Percentiles rank a stretch among this genome's conserved stretches.
These are phyloP conservation scores for Boletellus ananas DNA, from an alignment of 768 basidiomycete genomes.

Conservation along the genomic window DNA sequence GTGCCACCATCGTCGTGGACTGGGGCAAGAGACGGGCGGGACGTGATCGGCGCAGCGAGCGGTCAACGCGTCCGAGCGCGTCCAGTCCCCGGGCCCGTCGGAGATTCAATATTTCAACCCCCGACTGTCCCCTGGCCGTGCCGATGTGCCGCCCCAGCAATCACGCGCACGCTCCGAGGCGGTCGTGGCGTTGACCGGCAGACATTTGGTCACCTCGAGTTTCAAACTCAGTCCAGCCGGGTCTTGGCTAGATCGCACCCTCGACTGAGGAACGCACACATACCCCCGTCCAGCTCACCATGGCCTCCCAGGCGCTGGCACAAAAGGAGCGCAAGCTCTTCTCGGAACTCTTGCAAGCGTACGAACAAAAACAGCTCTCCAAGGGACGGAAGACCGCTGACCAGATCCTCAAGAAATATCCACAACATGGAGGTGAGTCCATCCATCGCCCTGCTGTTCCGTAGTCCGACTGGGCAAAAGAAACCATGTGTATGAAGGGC, in stretches of 20 bases:
- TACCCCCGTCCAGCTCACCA: background rate
- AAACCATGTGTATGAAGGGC: conserved; percentile 96
- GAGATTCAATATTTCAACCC: background rate
- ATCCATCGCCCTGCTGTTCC: background rate
- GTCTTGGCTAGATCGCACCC: too few species aligned
- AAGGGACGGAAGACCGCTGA: conserved; percentile 90
- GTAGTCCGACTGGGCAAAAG: conserved; percentile 39
- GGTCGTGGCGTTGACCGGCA: background rate
- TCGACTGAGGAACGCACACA: too few species aligned
- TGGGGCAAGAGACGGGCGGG: too few species aligned
- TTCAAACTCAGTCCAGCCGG: background rate
- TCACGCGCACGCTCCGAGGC: too few species aligned
- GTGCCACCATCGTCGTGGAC: conserved; percentile 58
- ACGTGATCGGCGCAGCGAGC: conserved; percentile 1
- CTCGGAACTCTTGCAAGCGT: conserved; percentile 79
- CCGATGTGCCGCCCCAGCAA: background rate
- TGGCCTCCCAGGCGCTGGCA: conserved; percentile 44
- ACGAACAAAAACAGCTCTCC: conserved; percentile 86
- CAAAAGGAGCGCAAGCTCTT: conserved; percentile 83
- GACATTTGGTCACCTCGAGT: too few species aligned
- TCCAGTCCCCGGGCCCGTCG: conserved; percentile 7
- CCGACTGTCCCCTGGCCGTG: conserved; percentile 1
- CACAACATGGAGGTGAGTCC: conserved; percentile 88
- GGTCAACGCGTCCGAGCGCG: conserved; percentile 14
- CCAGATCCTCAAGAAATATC: conserved; percentile 91